phyloP scores from a whole-genome alignment of 768 basidiomycete species.

The Macrocybe gigantea region DNA sequence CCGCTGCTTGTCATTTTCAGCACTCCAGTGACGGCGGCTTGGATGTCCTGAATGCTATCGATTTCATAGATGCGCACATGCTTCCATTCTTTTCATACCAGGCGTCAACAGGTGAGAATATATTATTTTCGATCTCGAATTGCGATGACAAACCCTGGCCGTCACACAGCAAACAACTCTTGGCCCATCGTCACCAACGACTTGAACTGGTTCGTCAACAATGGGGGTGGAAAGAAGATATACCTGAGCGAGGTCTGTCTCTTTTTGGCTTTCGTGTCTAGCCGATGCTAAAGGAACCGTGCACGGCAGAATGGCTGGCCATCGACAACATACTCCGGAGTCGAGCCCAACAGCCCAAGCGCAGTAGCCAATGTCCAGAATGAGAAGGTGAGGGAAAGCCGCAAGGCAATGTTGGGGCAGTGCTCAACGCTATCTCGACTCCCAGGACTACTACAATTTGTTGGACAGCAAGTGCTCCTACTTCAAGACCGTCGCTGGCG shows the following conservation, averaged over 20 bases:
- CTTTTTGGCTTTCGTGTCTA: neutral
- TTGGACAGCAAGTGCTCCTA: constrained; percentile 59
- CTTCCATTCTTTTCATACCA: constrained; percentile 59
- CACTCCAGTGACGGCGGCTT: constrained; percentile 45
- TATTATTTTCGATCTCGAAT: neutral
- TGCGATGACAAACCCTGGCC: neutral
- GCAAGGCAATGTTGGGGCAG: neutral
- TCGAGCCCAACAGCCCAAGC: constrained; percentile 57
- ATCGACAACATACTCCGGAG: constrained; percentile 51
- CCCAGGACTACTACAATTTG: constrained; percentile 54
- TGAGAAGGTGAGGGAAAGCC: constrained; percentile 41
- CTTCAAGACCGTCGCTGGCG: constrained; percentile 52
- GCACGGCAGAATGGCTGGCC: constrained; percentile 72
- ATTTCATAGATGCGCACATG: constrained; percentile 65
- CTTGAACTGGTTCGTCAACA: constrained; percentile 61
- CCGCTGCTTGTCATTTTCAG: constrained; percentile 4
- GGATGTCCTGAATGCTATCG: constrained; percentile 51
- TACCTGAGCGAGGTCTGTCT: constrained; percentile 58
- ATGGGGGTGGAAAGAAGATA: constrained; percentile 67
- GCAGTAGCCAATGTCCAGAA: constrained; percentile 60
- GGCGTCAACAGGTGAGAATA: constrained; percentile 46
- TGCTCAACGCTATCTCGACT: constrained; percentile 1
- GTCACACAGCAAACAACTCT: constrained; percentile 39
- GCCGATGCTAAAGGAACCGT: neutral
- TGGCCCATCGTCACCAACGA: constrained; percentile 60